phyloP scores from a whole-genome alignment of 2,329 filamentous ascomycete species.

The Parasarocladium wereldwijsianum region DNA sequence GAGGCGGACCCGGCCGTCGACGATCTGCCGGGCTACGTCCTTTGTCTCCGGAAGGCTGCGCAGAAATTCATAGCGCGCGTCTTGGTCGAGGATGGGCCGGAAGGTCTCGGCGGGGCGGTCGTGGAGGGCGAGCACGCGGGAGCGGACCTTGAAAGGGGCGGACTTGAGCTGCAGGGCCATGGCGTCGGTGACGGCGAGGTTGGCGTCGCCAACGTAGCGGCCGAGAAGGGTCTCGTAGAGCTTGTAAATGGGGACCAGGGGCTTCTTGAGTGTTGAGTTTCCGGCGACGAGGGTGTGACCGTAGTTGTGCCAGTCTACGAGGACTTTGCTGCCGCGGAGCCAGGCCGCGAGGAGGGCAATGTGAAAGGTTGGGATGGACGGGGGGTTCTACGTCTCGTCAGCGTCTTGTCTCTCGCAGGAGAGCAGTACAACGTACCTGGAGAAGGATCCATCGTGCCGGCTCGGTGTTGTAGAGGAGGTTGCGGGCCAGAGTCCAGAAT shows the following conservation, averaged over 20 bases:
- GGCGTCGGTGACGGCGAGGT: conserved; percentile 79
- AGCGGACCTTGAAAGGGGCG: conserved; percentile 48
- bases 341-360: conserved; percentile 59
- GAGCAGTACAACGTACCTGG: conserved; percentile 44
- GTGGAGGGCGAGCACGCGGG: conserved; percentile 59
- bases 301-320: conserved; percentile 99
- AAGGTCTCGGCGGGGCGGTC: conserved; percentile 79
- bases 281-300: conserved; percentile 80
- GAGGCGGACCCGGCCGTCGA: conserved; percentile 45
- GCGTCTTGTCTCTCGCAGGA: too few species aligned
- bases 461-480: conserved; percentile 59
- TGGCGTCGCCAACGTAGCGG: conserved; percentile 48
- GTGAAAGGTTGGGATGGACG: conserved; percentile 80
- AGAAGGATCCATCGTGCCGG: conserved; percentile 76
- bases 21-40: conserved; percentile 41
- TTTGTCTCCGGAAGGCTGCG: conserved; percentile 48
- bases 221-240: conserved; percentile 66
- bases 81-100: conserved; percentile 42
- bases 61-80: conserved; percentile 45
- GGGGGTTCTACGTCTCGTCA: conserved; percentile 93
- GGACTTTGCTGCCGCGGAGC: conserved; percentile 63
- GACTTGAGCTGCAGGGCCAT: conserved; percentile 62
- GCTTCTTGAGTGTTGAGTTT: conserved; percentile 42
- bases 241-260: conserved; percentile 62
- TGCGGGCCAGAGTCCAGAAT: conserved; percentile 52